Base-by-base conservation (phyloP, 164 flowering plant species). In the Tinospora cordifolia region DNA sequence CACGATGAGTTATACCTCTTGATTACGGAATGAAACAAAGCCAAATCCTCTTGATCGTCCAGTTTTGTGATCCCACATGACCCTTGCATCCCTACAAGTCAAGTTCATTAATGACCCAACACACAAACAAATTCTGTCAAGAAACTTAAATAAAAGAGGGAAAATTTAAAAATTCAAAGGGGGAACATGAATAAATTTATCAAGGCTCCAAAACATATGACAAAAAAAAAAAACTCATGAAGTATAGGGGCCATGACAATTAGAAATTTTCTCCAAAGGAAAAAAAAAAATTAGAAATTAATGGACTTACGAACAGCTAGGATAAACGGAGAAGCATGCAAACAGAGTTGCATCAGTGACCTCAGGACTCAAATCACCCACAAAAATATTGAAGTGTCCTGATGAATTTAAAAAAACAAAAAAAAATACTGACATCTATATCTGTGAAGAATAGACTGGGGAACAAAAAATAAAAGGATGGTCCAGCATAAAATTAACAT, bases 21-120 rank as follows among this genome's bases (percentile, higher is more conserved):
- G 93, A 73, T 69, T 86, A 36, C 97, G 87, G 79, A 89, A 91
- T 57, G 95, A 89, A 79, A 90, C 96, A 83, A 90, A 90, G 11
- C 96, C 97, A 79, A 88, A 91, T 62, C 97, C 97, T 79, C 97
- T 86, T 19, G 97, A 91, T 14, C 97, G 88, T 54, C 91, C 97
- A 77, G 97, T 91, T 82, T 91, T 89, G 73, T 89, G 93, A 83
- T 91, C 95, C 95, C 95, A 90, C 96, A 90, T 89, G 46, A 89
- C 97, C 74, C 89, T 82, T 73, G 97, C 97, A 87, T 91, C 97
- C 66, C 97, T 91, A 80, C 40, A 75, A 66, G 60, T n/a, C 62
- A 70, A 66, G 26, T 54, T 54, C 21, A 54, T 54, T 54, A 54
- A 22, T 51, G 15, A 64, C 26, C 4, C 12, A 70, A 14, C 60